phyloP scores from a whole-genome alignment of 2,329 filamentous ascomycete species.

The Apiospora malaysiana region DNA sequence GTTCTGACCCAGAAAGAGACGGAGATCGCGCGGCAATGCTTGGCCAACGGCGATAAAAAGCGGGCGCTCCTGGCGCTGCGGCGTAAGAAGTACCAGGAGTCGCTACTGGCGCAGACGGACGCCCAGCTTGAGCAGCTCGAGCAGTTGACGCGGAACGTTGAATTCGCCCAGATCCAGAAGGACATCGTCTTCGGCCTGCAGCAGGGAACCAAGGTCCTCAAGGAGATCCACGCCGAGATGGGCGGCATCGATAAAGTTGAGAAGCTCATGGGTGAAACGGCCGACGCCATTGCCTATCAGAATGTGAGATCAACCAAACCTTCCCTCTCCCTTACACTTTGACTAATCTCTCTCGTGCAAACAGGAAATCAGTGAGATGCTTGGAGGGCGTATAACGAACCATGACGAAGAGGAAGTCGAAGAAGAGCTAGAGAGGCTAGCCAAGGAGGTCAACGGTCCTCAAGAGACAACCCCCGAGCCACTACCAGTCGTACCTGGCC shows the following conservation, averaged over 20 bases:
- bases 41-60: constrained; percentile 78
- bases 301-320: constrained; percentile 59
- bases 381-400: constrained; percentile 86
- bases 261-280: constrained; percentile 91
- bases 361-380: constrained; percentile 90
- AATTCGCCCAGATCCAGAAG: constrained; percentile 96
- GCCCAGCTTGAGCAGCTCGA: constrained; percentile 93
- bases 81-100: constrained; percentile 96
- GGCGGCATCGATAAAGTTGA: constrained; percentile 92
- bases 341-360: neutral
- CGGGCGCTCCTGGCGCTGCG: constrained; percentile 87
- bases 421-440: constrained; percentile 86
- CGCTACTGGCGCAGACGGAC: constrained; percentile 86
- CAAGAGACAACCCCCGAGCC: constrained; percentile 29
- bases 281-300: constrained; percentile 91
- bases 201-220: constrained; percentile 87
- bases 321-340: neutral
- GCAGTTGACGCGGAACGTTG: constrained; percentile 84
- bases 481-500: constrained; percentile 32
- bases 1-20: constrained; percentile 87
- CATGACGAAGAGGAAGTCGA: constrained; percentile 98
- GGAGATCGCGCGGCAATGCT: constrained; percentile 81
- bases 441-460: constrained; percentile 58
- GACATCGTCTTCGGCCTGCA: constrained; percentile 92
- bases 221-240: constrained; percentile 95